These are phyloP conservation scores for Argentina anserina DNA, from an alignment of 306 rosid genomes.

Conservation along the genomic window DNA sequence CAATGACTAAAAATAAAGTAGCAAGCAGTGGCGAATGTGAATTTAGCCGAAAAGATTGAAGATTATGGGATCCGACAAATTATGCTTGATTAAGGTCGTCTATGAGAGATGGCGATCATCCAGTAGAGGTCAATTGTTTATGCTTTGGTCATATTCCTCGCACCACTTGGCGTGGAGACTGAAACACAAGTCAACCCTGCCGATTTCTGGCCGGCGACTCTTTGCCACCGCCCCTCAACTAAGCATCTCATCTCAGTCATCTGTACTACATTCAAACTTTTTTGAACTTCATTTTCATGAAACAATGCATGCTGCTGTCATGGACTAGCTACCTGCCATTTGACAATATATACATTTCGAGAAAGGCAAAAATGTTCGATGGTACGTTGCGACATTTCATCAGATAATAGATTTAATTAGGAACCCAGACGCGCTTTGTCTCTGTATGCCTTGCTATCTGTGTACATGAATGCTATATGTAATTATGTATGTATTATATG, in stretches of 20 bases:
- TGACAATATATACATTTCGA: not conserved
- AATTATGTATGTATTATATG: no score
- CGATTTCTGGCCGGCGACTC: not conserved
- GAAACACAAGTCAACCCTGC: slow-evolving; percentile 1
- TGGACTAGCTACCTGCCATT: not conserved
- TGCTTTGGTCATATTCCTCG: not conserved
- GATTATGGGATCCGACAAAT: not conserved
- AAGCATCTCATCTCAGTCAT: not conserved
- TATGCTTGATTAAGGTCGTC: not conserved
- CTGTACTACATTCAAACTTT: not conserved
- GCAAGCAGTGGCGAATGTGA: not conserved
- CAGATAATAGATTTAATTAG: no score
- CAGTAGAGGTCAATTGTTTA: not conserved
- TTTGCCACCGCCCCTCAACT: not conserved
- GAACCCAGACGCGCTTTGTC: no score
- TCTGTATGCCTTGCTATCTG: no score
- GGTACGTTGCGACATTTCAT: no score
- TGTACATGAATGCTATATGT: no score
- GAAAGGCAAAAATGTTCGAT: no score
- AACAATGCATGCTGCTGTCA: not conserved
- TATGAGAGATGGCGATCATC: not conserved
- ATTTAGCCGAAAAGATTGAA: slow-evolving; percentile 16
- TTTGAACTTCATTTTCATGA: not conserved
- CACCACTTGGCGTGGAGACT: slow-evolving; percentile 13
- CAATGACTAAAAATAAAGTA: no score